phyloP scores from a whole-genome alignment of 2,329 filamentous ascomycete genomes.

The Microdochium paspali region DNA sequence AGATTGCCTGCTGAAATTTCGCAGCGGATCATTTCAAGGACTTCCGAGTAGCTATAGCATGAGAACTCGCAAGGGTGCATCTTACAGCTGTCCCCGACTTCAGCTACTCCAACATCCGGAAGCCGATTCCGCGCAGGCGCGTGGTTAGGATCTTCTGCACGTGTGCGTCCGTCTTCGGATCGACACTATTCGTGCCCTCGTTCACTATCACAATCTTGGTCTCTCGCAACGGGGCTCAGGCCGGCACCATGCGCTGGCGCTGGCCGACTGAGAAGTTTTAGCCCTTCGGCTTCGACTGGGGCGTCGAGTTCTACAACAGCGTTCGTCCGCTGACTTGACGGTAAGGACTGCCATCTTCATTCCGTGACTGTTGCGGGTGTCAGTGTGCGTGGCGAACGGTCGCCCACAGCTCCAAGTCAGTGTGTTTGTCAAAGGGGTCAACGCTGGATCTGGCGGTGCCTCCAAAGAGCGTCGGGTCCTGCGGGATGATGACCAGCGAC shows the following conservation, averaged over 20 bases:
- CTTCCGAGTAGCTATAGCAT: too few species aligned
- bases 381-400: conserved; percentile 48
- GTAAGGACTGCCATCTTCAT: conserved; percentile 27
- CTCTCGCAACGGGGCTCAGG: conserved; percentile 57
- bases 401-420: conserved; percentile 63
- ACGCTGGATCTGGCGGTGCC: conserved; percentile 65
- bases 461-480: conserved; percentile 64
- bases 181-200: conserved; percentile 62
- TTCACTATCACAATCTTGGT: conserved; percentile 67
- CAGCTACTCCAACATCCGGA: too few species aligned
- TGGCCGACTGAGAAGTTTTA: conserved; percentile 69
- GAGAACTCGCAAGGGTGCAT: too few species aligned
- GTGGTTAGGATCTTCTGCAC: conserved; percentile 59
- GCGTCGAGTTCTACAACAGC: conserved; percentile 41
- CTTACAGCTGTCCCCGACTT: too few species aligned
- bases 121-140: conserved; percentile 57
- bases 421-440: conserved; percentile 63
- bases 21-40: too few species aligned
- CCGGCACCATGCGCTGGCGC: conserved; percentile 35
- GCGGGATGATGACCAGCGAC: conserved; percentile 68
- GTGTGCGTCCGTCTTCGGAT: conserved; percentile 64
- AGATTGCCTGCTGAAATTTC: too few species aligned
- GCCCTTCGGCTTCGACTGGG: conserved; percentile 54
- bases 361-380: not conserved
- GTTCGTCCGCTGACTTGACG: conserved; percentile 45